phyloP scores from a whole-genome alignment of 2,329 filamentous ascomycete species.

The Aspergillus pseudotamarii region DNA sequence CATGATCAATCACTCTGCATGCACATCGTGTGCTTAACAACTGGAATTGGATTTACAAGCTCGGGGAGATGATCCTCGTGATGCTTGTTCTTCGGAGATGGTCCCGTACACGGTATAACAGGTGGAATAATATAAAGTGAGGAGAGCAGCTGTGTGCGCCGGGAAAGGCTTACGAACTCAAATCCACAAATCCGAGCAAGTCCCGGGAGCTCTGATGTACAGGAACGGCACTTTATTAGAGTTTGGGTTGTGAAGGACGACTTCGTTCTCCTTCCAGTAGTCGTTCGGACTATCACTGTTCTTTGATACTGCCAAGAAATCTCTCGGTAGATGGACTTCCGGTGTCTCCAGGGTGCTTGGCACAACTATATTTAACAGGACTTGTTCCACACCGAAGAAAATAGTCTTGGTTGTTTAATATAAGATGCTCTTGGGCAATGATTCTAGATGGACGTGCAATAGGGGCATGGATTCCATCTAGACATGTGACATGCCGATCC shows the following conservation, averaged over 20 bases:
- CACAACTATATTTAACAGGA: background rate
- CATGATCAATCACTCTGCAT: background rate
- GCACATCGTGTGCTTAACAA: background rate
- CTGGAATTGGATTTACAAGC: background rate
- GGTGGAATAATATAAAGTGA: background rate
- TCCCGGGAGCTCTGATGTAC: background rate
- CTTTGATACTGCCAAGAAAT: background rate
- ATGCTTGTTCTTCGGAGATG: background rate
- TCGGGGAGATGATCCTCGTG: background rate
- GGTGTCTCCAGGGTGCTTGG: background rate
- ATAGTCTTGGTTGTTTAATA: background rate
- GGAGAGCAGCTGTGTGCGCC: background rate
- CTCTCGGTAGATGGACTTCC: background rate
- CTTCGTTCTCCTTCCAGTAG: background rate
- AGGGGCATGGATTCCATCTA: background rate
- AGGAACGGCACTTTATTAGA: background rate
- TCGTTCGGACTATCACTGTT: background rate
- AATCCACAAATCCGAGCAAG: slow-evolving; percentile 1
- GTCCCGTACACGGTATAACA: background rate
- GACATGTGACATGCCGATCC: background rate
- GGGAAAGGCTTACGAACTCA: background rate
- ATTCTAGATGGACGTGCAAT: background rate
- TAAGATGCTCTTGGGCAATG: background rate
- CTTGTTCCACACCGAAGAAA: background rate
- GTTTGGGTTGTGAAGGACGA: background rate